Evolutionary conservation across 257 asterid genomes (phyloP).

Genomic region (Ophiorrhiza pumila): DNA sequence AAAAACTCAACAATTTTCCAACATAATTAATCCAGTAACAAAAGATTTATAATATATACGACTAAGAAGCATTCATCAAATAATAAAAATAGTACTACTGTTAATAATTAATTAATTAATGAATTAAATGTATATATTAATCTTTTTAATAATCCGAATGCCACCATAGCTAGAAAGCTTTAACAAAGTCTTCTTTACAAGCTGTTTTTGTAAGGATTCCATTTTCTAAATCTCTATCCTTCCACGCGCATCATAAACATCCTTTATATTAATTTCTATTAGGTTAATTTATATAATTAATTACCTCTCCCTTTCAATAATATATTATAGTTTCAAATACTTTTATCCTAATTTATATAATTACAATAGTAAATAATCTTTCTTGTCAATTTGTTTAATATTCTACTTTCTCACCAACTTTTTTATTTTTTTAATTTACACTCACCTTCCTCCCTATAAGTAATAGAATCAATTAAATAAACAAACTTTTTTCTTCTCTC

Average conservation of each 20-base stretch:
- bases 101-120: no score
- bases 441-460: neutral
- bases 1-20: neutral
- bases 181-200: conserved; percentile 20
- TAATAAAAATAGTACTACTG: neutral
- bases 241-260: conserved; percentile 6
- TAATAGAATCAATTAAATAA: neutral
- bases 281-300: neutral
- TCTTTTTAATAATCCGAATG: conserved; percentile 8
- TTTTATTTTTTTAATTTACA: neutral
- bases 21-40: neutral
- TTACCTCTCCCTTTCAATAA: no score
- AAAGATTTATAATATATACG: neutral
- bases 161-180: conserved; percentile 5
- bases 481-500: no score
- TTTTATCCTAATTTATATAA: neutral
- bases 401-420: conserved; percentile 2
- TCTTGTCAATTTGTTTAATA: neutral
- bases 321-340: no score
- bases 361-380: no score
- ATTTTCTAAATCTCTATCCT: conserved; percentile 5
- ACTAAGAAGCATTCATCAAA: neutral
- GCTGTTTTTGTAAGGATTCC: conserved; percentile 24
- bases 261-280: no score
- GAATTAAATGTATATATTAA: neutral